phyloP scores from a whole-genome alignment of 495 filamentous ascomycete species.

The Coniosporium apollinis region DNA sequence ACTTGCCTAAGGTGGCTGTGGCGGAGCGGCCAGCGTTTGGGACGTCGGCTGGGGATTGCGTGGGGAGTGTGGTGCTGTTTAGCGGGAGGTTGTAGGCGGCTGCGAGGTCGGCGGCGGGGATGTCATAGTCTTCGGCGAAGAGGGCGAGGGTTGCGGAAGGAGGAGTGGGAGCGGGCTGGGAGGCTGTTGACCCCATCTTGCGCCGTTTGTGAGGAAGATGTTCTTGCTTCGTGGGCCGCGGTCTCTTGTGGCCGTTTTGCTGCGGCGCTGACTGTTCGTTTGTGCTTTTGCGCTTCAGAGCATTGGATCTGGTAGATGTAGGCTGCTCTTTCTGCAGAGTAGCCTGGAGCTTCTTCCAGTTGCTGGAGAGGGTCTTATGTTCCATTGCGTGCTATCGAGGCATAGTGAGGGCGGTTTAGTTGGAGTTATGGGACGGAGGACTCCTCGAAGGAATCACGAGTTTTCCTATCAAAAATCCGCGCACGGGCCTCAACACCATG shows the following conservation, averaged over 20 bases:
- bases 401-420: no score
- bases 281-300: constrained; percentile 16
- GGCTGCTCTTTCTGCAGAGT: constrained; percentile 13
- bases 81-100: constrained; percentile 34
- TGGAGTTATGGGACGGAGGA: no score
- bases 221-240: constrained; percentile 28
- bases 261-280: background rate
- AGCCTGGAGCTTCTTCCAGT: constrained; percentile 28
- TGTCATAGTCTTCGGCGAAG: constrained; percentile 42
- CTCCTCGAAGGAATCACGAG: no score
- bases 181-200: background rate
- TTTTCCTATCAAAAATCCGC: no score
- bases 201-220: background rate
- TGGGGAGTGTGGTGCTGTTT: constrained; percentile 14
- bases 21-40: constrained; percentile 33
- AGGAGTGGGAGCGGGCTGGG: background rate
- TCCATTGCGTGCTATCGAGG: no score
- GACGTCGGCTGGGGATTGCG: constrained; percentile 6
- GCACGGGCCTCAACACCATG: no score
- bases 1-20: constrained; percentile 53
- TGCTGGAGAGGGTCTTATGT: constrained; percentile 24
- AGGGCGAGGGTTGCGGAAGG: constrained; percentile 21
- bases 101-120: constrained; percentile 41
- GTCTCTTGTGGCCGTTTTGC: constrained; percentile 39
- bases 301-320: constrained; percentile 4